Percentiles rank a stretch among this genome's conserved stretches.
Evolutionary conservation across 2,329 filamentous ascomycete genomes (phyloP).

Genomic region (Plenodomus tracheiphilus): DNA sequence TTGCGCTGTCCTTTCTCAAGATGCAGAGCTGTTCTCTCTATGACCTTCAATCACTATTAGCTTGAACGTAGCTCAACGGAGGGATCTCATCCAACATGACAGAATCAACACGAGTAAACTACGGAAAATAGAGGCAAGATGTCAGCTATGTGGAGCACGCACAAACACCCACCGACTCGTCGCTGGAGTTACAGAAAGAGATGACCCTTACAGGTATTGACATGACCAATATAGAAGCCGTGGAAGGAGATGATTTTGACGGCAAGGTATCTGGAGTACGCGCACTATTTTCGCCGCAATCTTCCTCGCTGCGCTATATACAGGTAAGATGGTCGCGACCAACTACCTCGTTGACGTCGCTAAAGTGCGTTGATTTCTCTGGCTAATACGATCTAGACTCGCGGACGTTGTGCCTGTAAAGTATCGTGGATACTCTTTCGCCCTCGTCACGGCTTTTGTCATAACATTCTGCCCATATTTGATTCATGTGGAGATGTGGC

Average conservation of each 20-base stretch:
- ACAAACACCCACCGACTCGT: conserved; percentile 20
- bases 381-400: conserved; percentile 37
- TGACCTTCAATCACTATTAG: too few relatives aligned
- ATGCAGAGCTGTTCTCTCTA: background rate
- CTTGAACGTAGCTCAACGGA: background rate
- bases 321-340: conserved; percentile 14
- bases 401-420: conserved; percentile 41
- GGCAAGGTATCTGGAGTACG: conserved; percentile 44
- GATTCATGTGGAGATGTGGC: conserved; percentile 36
- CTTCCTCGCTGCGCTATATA: conserved; percentile 45
- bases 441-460: conserved; percentile 39
- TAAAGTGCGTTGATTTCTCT: too few relatives aligned
- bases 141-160: conserved; percentile 28
- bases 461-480: conserved; percentile 42
- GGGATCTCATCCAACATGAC: background rate
- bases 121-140: conserved; percentile 29
- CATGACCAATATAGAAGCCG: conserved; percentile 37
- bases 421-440: conserved; percentile 39
- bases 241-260: conserved; percentile 48
- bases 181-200: conserved; percentile 29
- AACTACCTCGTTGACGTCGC: background rate
- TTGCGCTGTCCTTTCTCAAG: background rate
- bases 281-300: conserved; percentile 41
- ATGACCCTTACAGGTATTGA: conserved; percentile 38
- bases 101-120: conserved; percentile 7